Base-by-base conservation (phyloP, 306 rosid genomes). In the Biancaea sappan region DNA sequence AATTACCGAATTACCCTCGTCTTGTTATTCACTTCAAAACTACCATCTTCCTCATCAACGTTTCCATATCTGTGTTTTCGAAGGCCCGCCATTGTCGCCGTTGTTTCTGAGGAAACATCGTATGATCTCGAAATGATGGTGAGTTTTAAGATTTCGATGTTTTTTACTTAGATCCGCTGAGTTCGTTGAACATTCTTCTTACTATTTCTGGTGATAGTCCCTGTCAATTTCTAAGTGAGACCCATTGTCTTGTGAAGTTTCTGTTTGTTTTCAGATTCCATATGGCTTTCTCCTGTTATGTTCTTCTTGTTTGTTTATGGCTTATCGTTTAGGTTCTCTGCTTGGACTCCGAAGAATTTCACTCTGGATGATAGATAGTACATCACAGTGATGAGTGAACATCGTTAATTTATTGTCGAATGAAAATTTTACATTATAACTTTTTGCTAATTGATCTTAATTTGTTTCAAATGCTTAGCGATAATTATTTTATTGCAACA, bases 61-160 rank as follows among this genome's bases (percentile, higher is more conserved):
- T 25, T 53, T 28, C n/a, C 47, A 26, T 18, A 65, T 43, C 43
- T 31, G 2, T 29, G 34, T 6, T 7, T 16, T 29, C 44, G n/a
- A n/a, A n/a, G 61, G 43, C 31, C 47, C 41, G 37, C 50, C 41
- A 1, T 13, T 32, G 41, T 51, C 50, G 71, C 60, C 41, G 6
- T 68, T 31, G 66, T 4, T 73, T 56, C 78, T 56, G 29, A 19
- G 52, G 31, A 51, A 65, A 65, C 69, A 28, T 34, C 9, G 52
- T 43, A 64, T 19, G 15, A 6, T 58, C 43, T 52, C 72, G 28
- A 61, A 57, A 88, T 88, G 90, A 81, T 85, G 86, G 92, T 83
- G 47, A 79, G 88, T 76, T 69, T 79, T 43, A 13, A 25, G n/a
- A 8, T 78, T 69, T 21, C 3, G 4, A 26, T 54, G 15, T 69